Conservation (phyloP, 139 green algal species). For the Picochlorum costavermella region DNA sequence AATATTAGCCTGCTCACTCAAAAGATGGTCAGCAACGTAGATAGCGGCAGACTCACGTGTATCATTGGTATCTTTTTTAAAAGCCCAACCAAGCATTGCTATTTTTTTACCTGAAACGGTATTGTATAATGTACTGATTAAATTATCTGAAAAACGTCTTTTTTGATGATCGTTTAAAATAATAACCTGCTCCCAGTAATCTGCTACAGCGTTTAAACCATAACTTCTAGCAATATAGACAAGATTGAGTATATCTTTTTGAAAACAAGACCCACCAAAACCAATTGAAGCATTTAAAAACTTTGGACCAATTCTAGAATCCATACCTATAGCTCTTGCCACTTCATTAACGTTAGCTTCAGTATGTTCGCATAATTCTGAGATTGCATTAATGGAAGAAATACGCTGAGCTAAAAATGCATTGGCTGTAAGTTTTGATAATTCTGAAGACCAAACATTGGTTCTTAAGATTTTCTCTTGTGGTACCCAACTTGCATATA, state of each 20-base stretch:
- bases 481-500: slow-evolving; percentile 97
- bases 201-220: slow-evolving; percentile 84
- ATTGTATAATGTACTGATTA: slow-evolving; percentile 98
- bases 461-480: slow-evolving; percentile 81
- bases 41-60: slow-evolving; percentile 98
- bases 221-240: slow-evolving; percentile 92
- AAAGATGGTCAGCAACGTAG: slow-evolving; percentile 77
- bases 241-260: slow-evolving; percentile 99
- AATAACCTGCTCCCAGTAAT: slow-evolving; percentile 91
- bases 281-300: slow-evolving; percentile 95
- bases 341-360: slow-evolving; percentile 90
- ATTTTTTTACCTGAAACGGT: slow-evolving; percentile 93
- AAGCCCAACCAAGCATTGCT: slow-evolving; percentile 94
- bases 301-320: slow-evolving; percentile 91
- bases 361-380: slow-evolving; percentile 92
- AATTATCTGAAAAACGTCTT: slow-evolving; percentile 84
- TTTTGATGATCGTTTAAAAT: slow-evolving; percentile 99
- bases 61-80: slow-evolving; percentile 97
- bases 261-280: slow-evolving; percentile 98
- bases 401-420: slow-evolving; percentile 97
- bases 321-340: slow-evolving; percentile 81
- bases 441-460: slow-evolving; percentile 96
- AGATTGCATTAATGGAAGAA: slow-evolving; percentile 97
- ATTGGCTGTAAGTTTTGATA: slow-evolving; percentile 97
- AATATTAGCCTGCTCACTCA: slow-evolving; percentile 45